Evolutionary conservation across 768 basidiomycete genomes (phyloP).

Genomic region (Exsudoporus frostii): DNA sequence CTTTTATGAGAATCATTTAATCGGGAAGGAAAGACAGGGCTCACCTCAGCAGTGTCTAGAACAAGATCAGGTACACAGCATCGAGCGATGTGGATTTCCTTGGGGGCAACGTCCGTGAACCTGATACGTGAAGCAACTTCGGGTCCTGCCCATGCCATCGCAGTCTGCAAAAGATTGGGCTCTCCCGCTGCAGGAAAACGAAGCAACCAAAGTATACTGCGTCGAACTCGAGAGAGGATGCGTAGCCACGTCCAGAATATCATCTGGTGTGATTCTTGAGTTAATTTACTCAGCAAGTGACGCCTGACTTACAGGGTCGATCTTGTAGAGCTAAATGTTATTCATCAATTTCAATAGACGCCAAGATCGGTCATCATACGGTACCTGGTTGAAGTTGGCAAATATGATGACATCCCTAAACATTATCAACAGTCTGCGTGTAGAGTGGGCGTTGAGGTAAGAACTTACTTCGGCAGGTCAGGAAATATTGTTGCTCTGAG

Average conservation of each 20-base stretch:
- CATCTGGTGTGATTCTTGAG: constrained; percentile 22
- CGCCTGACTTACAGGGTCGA: constrained; percentile 34
- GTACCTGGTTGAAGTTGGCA: constrained; percentile 53
- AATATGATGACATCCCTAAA: constrained; percentile 44
- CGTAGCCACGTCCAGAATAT: constrained; percentile 50
- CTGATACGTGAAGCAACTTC: constrained; percentile 44
- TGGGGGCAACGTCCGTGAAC: constrained; percentile 48
- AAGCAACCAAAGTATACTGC: constrained; percentile 51
- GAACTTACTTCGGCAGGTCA: constrained; percentile 38
- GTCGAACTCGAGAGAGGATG: constrained; percentile 41
- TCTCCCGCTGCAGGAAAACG: constrained; percentile 50
- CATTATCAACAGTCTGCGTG: neutral
- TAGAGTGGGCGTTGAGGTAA: neutral
- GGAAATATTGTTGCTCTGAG: constrained; percentile 43
- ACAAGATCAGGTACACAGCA: constrained; percentile 48
- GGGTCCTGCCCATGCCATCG: constrained; percentile 42
- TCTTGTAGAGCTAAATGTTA: constrained; percentile 42
- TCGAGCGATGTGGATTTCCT: constrained; percentile 44
- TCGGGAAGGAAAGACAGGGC: neutral
- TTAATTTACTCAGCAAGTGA: neutral
- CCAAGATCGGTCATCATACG: constrained; percentile 2
- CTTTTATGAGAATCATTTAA: neutral
- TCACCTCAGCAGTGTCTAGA: constrained; percentile 50
- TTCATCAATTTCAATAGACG: constrained; percentile 5
- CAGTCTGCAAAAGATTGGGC: constrained; percentile 40